Conservation (phyloP, 2,329 filamentous ascomycete species). For the Colletotrichum tamarilloi region DNA sequence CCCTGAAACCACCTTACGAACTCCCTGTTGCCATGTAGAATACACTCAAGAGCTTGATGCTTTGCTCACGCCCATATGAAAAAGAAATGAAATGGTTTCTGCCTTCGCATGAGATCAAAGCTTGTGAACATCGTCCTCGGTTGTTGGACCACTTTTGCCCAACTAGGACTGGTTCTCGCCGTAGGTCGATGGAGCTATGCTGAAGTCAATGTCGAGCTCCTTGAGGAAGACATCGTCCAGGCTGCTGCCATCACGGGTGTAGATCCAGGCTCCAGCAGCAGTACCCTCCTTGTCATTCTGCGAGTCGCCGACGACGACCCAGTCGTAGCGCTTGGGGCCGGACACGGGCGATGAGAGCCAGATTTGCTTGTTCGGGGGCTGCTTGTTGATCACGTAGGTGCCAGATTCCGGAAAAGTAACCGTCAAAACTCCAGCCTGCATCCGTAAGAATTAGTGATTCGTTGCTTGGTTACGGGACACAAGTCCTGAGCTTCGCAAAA, state of each 20-base stretch:
- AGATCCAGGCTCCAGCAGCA: conserved; percentile 83
- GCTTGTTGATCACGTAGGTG: conserved; percentile 97
- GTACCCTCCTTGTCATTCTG: conserved; percentile 85
- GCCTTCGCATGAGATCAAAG: too few species aligned
- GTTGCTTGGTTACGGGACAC: conserved; percentile 18
- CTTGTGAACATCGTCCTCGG: neutral
- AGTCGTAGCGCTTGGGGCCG: conserved; percentile 95
- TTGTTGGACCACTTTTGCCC: neutral
- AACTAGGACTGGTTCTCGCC: conserved; percentile 34
- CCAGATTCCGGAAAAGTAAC: conserved; percentile 76
- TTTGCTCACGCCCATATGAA: neutral
- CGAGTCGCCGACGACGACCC: conserved; percentile 78
- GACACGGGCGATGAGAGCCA: conserved; percentile 94
- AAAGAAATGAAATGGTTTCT: neutral
- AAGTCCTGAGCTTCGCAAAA: conserved; percentile 14
- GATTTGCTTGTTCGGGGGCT: conserved; percentile 96
- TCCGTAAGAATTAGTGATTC: neutral
- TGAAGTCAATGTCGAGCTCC: conserved; percentile 79
- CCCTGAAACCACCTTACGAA: conserved; percentile 13
- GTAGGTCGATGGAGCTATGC: conserved; percentile 38
- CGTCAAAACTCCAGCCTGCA: conserved; percentile 85
- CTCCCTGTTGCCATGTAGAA: conserved; percentile 32
- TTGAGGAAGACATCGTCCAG: conserved; percentile 78
- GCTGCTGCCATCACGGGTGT: conserved; percentile 83
- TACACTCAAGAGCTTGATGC: conserved; percentile 1